Evolutionary conservation across 305 asterid genomes (phyloP), one percentile per base, ranked within the genome.

Genomic region (Andrographis paniculata): DNA sequence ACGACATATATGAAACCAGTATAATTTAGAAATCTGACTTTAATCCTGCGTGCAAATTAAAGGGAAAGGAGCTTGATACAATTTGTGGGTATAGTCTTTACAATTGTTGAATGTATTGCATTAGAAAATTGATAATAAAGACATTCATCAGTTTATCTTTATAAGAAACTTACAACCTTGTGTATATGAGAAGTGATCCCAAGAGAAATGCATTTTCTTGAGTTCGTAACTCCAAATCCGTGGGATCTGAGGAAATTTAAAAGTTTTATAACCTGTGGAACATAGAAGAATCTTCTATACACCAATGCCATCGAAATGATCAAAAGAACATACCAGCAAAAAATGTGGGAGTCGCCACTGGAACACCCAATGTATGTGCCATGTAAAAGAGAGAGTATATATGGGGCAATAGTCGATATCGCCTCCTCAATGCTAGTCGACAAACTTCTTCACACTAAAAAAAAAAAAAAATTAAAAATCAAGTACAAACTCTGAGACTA

Each of bases 401-500:
- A 78, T 87, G 99, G 23, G 87, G 87, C 55, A 92, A 58, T 66
- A 92, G 77, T 52, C 88, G 84, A 59, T 92, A 92, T 35, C 99
- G 77, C 72, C 96, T 82, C 78, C 62, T 76, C 59, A 92, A 60
- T 56, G 99, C 96, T 61, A 71, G 71, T 58, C 99, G 94, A 62
- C 99, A 92, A 63, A 92, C 99, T 62, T 81, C 95, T 71, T 92
- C 96, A 51, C 95, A 87, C 96, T 87, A 68, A 16, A 52, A 50
- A 36, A 49, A 22, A 45, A 50, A 18, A 38, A 52, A 52, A 28
- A 27, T 21, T 45, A 61, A 55, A 50, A 59, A 48, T 50, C 16
- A 43, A 40, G 50, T 54, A 60, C 17, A 52, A 19, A 30, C 17
- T 20, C 27, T 4, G 24, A 41, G 38, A 28, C 37, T 33, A 23